Evolutionary conservation across 768 basidiomycete genomes (phyloP).

Genomic region (Rickenella mellea): DNA sequence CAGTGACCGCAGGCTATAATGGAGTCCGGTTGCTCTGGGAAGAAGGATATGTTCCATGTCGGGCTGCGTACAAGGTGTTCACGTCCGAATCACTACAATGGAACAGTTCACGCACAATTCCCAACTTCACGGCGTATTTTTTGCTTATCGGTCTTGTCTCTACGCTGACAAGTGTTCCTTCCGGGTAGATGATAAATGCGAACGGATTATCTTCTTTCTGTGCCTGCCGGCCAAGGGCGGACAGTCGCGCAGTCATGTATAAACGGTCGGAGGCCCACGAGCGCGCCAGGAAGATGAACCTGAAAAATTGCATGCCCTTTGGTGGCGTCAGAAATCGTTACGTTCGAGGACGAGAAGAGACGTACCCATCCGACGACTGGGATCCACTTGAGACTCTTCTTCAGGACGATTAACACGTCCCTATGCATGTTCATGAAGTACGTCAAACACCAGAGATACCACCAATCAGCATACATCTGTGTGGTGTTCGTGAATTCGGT

Average conservation of each 20-base stretch:
- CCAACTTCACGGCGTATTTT: slow-evolving; percentile 82
- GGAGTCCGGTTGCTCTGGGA: slow-evolving; percentile 87
- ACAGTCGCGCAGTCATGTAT: slow-evolving; percentile 56
- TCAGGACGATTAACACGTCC: slow-evolving; percentile 84
- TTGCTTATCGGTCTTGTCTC: slow-evolving; percentile 79
- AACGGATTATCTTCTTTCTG: slow-evolving; percentile 61
- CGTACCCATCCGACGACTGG: slow-evolving; percentile 85
- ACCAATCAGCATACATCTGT: slow-evolving; percentile 71
- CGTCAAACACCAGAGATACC: slow-evolving; percentile 80
- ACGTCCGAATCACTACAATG: background rate
- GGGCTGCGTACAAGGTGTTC: slow-evolving; percentile 32
- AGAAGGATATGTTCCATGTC: slow-evolving; percentile 78
- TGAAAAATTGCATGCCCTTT: slow-evolving; percentile 88
- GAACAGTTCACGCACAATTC: slow-evolving; percentile 53
- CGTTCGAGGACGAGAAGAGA: slow-evolving; percentile 4
- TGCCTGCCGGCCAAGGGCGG: slow-evolving; percentile 59
- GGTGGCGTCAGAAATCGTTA: background rate
- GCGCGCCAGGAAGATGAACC: slow-evolving; percentile 87
- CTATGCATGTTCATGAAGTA: slow-evolving; percentile 63
- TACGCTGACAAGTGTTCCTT: slow-evolving; percentile 87
- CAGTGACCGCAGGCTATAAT: slow-evolving; percentile 75
- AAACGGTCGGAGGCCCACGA: slow-evolving; percentile 82
- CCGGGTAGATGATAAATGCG: slow-evolving; percentile 85
- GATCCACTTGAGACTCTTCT: slow-evolving; percentile 80
- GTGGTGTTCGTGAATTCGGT: background rate